These are phyloP conservation scores for Fulvia fulva DNA, from an alignment of 2,329 filamentous ascomycete species.

Conservation along the genomic window DNA sequence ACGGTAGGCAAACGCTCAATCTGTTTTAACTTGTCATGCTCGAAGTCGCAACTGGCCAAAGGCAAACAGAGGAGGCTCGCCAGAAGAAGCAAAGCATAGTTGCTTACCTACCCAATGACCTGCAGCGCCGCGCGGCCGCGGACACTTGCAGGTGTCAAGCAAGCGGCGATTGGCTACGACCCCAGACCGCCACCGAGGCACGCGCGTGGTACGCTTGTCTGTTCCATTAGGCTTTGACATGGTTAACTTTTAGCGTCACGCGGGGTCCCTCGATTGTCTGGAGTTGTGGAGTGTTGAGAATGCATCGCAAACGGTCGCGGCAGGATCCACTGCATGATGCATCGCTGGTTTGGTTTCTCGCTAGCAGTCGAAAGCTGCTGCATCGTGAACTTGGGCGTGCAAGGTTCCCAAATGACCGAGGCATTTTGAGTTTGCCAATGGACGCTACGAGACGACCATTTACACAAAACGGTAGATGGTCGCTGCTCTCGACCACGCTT, in stretches of 20 bases:
- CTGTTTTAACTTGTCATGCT: neutral
- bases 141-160: neutral
- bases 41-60: neutral
- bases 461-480: conserved; percentile 5
- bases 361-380: neutral
- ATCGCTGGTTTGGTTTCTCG: neutral
- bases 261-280: neutral
- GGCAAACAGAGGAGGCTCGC: neutral
- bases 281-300: neutral
- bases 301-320: neutral
- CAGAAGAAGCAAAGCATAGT: neutral
- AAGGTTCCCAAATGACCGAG: conserved; percentile 5
- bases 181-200: neutral
- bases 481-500: neutral
- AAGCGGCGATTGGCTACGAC: neutral
- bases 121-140: neutral
- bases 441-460: neutral
- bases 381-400: neutral
- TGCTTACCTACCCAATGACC: neutral
- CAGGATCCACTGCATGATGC: neutral
- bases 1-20: neutral
- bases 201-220: neutral
- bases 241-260: neutral
- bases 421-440: conserved; percentile 6
- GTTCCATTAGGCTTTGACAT: neutral